Base-by-base conservation (phyloP, 177 flowering plant genomes). In the Tripterygium wilfordii region DNA sequence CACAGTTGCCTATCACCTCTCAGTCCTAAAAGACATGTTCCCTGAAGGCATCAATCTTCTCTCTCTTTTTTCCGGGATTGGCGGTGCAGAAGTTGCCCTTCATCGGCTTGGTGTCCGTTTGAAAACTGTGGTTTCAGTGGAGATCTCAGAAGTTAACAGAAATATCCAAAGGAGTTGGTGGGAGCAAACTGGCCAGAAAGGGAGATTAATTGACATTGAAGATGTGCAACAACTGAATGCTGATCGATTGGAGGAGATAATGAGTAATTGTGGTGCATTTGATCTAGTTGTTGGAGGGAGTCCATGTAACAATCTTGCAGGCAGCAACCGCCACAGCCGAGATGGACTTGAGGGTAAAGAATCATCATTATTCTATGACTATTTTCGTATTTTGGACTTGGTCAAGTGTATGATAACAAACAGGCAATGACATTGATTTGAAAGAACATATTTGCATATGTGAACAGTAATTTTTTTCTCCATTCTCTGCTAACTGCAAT, bases 11-110 rank as follows among this genome's bases (percentile, higher is more conserved):
- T 94, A 85, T 66, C 99, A 94, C 48, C 64, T 94, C 1, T 94
- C 99, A 1, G 96, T 79, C 5, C 55, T 94, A 45, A 94, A 75
- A 56, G 70, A 71, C 2, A 26, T 84, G 60, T 94, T 66, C 55
- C 97, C 96, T 0, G 26, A 36, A 17, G 99, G 97, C 13, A 63
- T 94, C 47, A 80, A 63, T 28, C 51, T 94, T 15, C 64, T 94
- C 2, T 94, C 99, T 0, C 90, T 94, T 3, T 94, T 94, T 58
- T 76, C 95, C n/a, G 99, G 99, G 6, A 94, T 94, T 35, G 99
- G 99, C 0, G 99, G 99, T 26, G 97, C 83, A 1, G 99, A 94
- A 58, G 92, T 94, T 29, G 92, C 99, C 0, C 80, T 94, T 2
- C 81, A 94, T 48, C 66, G 95, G 15, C 89, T 94, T 8, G 92